These are phyloP conservation scores for Moesziomyces sp. DNA, from an alignment of 1,284 basidiomycete species.

Conservation along the genomic window DNA sequence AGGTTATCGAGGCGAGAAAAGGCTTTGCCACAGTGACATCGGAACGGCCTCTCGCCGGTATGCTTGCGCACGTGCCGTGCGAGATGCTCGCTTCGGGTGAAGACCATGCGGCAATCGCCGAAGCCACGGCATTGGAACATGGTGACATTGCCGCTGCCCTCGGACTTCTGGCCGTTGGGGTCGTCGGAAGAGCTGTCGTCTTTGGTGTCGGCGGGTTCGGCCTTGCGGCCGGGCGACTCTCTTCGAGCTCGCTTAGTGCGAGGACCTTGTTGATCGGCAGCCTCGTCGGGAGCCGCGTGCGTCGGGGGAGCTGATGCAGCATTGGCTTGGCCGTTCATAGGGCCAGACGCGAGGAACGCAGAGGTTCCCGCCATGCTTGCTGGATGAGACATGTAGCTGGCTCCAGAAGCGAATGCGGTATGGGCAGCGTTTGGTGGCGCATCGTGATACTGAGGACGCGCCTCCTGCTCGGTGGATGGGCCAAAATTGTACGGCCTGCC, in stretches of 20 bases:
- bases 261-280: slow-evolving; percentile 7
- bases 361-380: slow-evolving; percentile 12
- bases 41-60: slow-evolving; percentile 92
- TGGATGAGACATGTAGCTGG: slow-evolving; percentile 18
- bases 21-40: slow-evolving; percentile 91
- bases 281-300: slow-evolving; percentile 8
- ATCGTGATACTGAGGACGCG: slow-evolving; percentile 13
- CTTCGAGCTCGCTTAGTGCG: slow-evolving; percentile 23
- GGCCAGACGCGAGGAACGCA: background rate
- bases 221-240: slow-evolving; percentile 22
- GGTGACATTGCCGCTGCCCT: slow-evolving; percentile 74
- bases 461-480: slow-evolving; percentile 16
- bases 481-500: slow-evolving; percentile 16
- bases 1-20: slow-evolving; percentile 97
- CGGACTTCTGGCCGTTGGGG: slow-evolving; percentile 22
- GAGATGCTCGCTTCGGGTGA: slow-evolving; percentile 91
- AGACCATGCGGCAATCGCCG: slow-evolving; percentile 95
- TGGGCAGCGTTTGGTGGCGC: slow-evolving; percentile 7
- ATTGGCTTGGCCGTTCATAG: slow-evolving; percentile 15
- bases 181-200: slow-evolving; percentile 13
- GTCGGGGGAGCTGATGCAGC: background rate
- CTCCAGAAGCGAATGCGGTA: slow-evolving; percentile 7
- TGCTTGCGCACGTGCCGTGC: slow-evolving; percentile 96
- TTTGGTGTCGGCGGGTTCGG: background rate
- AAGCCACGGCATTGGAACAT: slow-evolving; percentile 94